phyloP scores from a whole-genome alignment of 345 rosid species.

The Hypericum androsaemum region DNA sequence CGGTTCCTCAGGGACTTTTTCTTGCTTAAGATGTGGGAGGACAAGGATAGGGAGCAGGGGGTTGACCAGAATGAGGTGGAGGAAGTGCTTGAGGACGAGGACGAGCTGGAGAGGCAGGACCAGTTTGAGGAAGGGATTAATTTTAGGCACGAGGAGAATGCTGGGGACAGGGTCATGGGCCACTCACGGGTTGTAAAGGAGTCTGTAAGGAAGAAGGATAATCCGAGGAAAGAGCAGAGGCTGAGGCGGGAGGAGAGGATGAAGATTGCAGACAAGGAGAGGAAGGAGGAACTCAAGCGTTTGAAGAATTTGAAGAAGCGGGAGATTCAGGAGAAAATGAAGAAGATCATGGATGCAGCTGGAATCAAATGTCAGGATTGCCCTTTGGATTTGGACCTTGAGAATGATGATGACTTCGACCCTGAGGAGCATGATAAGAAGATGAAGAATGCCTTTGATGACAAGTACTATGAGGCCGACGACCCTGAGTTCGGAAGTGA shows the following conservation, averaged over 20 bases:
- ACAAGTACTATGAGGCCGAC: constrained; percentile 51
- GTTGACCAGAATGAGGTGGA: constrained; percentile 39
- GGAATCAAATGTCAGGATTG: constrained; percentile 49
- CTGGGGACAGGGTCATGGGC: constrained; percentile 58
- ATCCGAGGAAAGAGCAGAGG: constrained; percentile 59
- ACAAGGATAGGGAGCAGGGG: constrained; percentile 17
- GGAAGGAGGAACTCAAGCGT: constrained; percentile 73
- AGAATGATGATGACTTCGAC: constrained; percentile 69
- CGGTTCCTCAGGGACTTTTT: constrained; percentile 64
- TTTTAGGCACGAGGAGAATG: constrained; percentile 61
- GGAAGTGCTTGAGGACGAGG: constrained; percentile 46
- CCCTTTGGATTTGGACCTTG: constrained; percentile 19
- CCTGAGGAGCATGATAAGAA: constrained; percentile 64
- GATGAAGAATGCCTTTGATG: constrained; percentile 65
- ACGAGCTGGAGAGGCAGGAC: constrained; percentile 46
- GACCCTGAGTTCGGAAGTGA: constrained; percentile 39
- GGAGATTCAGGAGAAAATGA: constrained; percentile 69
- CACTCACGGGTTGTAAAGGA: constrained; percentile 67
- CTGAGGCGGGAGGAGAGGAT: constrained; percentile 61
- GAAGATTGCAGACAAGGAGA: constrained; percentile 55
- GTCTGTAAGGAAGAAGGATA: constrained; percentile 74
- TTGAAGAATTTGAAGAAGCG: constrained; percentile 84
- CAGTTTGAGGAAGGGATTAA: constrained; percentile 35
- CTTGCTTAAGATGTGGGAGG: constrained; percentile 63
- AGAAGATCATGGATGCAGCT: constrained; percentile 55